These are phyloP conservation scores for Pharnaceum exiguum DNA, from an alignment of 148 eudicot species.

Conservation along the genomic window DNA sequence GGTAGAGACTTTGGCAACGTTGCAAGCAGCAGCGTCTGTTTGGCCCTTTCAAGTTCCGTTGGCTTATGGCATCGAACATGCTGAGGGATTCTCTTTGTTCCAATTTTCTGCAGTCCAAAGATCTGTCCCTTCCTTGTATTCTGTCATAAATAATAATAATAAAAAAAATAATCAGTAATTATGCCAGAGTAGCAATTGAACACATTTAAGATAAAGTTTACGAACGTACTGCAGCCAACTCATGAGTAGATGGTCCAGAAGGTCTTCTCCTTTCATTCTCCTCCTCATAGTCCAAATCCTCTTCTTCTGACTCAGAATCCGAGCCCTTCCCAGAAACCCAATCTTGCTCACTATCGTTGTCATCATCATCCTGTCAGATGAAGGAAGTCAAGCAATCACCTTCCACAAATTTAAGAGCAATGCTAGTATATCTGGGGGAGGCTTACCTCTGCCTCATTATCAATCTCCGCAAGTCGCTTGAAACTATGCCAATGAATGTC, in stretches of 20 bases:
- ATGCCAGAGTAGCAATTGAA: slow-evolving; percentile 7
- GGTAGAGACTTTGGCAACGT: slow-evolving; percentile 93
- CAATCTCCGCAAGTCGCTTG: slow-evolving; percentile 84
- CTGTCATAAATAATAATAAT: slow-evolving; percentile 33
- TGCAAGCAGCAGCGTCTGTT: slow-evolving; percentile 75
- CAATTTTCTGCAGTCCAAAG: slow-evolving; percentile 85
- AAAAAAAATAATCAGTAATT: slow-evolving; percentile 13
- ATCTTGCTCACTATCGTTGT: slow-evolving; percentile 65
- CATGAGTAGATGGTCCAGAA: slow-evolving; percentile 42
- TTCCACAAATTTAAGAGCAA: neutral
- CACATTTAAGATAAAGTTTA: neutral
- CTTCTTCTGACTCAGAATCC: slow-evolving; percentile 67
- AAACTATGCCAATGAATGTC: slow-evolving; percentile 86
- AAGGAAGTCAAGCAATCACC: slow-evolving; percentile 15
- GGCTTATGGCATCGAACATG: slow-evolving; percentile 86
- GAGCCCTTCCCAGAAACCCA: slow-evolving; percentile 45
- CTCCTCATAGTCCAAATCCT: slow-evolving; percentile 58
- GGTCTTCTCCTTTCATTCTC: slow-evolving; percentile 42
- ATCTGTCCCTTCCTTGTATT: slow-evolving; percentile 74
- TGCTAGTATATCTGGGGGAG: slow-evolving; percentile 1
- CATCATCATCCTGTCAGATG: slow-evolving; percentile 54
- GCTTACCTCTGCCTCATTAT: slow-evolving; percentile 55
- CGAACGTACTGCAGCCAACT: slow-evolving; percentile 73
- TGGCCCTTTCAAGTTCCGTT: slow-evolving; percentile 92
- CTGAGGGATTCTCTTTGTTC: slow-evolving; percentile 76